Percentiles rank a stretch among this genome's conserved stretches.
Conservation (phyloP, 495 filamentous ascomycete species). For the Penicillium fimorum region DNA sequence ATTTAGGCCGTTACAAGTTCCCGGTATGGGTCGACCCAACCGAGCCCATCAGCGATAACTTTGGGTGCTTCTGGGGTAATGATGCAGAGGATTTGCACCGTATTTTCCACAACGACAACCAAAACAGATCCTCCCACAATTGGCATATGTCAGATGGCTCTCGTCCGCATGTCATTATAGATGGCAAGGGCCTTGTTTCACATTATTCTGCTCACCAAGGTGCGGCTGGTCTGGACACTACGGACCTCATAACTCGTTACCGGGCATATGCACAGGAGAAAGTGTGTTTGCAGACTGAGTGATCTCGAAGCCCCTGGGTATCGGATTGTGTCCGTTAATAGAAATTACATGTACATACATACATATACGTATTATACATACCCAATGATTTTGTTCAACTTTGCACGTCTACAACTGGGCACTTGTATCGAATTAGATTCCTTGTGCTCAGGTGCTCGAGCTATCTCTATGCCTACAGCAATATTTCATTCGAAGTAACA, state of each 20-base stretch:
- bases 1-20: constrained; percentile 51
- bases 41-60: constrained; percentile 43
- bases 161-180: constrained; percentile 41
- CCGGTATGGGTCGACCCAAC: constrained; percentile 48
- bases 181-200: constrained; percentile 51
- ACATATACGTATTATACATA: constrained; percentile 14
- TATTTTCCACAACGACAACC: constrained; percentile 13
- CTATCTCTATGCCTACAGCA: background rate
- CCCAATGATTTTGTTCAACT: background rate
- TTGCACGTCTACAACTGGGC: background rate
- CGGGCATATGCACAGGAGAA: constrained; percentile 51
- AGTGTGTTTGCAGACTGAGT: constrained; percentile 29
- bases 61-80: constrained; percentile 48
- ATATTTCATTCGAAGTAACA: background rate
- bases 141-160: constrained; percentile 7
- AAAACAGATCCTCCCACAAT: constrained; percentile 2
- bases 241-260: constrained; percentile 53
- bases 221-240: constrained; percentile 41
- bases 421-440: background rate
- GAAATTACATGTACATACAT: background rate
- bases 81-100: constrained; percentile 30
- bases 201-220: constrained; percentile 47
- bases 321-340: too few species aligned
- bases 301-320: background rate
- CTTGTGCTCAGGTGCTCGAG: background rate